phyloP scores from a whole-genome alignment of 2,329 filamentous ascomycete species.

The Blumeria hordei region DNA sequence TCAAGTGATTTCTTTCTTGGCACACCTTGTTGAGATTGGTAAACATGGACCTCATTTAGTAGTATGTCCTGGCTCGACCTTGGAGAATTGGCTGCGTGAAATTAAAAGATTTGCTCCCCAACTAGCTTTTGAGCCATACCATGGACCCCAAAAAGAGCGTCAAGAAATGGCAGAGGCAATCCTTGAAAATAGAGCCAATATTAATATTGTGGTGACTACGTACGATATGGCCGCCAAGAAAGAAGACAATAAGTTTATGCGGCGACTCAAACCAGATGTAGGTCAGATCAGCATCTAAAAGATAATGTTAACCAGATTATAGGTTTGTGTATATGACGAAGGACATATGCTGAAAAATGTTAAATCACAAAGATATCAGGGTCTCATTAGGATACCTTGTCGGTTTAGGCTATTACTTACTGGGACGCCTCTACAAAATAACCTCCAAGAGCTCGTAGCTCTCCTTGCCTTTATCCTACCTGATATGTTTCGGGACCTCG shows the following conservation, averaged over 20 bases:
- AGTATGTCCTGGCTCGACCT: slow-evolving; percentile 75
- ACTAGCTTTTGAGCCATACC: slow-evolving; percentile 47
- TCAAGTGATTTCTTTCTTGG: slow-evolving; percentile 80
- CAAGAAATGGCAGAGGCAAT: slow-evolving; percentile 40
- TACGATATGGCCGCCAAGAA: slow-evolving; percentile 38
- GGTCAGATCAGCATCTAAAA: slow-evolving; percentile 3
- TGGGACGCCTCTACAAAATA: slow-evolving; percentile 85
- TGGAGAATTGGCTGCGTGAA: slow-evolving; percentile 89
- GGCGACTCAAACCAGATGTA: slow-evolving; percentile 28
- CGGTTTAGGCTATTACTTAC: slow-evolving; percentile 71
- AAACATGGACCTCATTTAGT: slow-evolving; percentile 54
- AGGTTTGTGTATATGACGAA: slow-evolving; percentile 56
- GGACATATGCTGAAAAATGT: slow-evolving; percentile 84
- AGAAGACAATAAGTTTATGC: slow-evolving; percentile 37
- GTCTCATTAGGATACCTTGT: slow-evolving; percentile 52
- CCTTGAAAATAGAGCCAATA: slow-evolving; percentile 37
- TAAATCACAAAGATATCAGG: slow-evolving; percentile 56
- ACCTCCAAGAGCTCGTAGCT: slow-evolving; percentile 73
- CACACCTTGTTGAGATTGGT: slow-evolving; percentile 50
- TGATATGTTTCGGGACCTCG: slow-evolving; percentile 49
- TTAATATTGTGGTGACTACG: slow-evolving; percentile 49
- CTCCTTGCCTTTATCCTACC: slow-evolving; percentile 90
- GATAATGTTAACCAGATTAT: background rate
- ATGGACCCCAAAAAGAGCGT: slow-evolving; percentile 40
- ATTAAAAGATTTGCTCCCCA: slow-evolving; percentile 68